Percentiles rank a stretch among this genome's conserved stretches.
These are phyloP conservation scores for Moringa oleifera DNA, from an alignment of 345 rosid species.

Conservation along the genomic window DNA sequence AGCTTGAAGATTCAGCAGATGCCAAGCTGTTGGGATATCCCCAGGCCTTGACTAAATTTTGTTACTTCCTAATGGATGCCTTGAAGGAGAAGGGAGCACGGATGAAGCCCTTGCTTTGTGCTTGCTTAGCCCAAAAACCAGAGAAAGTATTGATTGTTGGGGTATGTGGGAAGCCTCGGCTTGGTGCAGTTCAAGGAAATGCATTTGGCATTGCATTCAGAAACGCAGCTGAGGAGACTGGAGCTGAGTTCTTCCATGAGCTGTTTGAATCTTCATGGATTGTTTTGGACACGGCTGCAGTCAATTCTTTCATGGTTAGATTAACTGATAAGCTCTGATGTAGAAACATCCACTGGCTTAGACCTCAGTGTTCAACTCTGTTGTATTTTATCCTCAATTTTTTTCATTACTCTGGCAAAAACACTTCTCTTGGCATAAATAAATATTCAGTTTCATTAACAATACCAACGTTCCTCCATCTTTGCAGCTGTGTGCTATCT, in stretches of 20 bases:
- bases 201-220: constrained; percentile 86
- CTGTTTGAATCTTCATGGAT: constrained; percentile 99
- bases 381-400: too few relatives aligned
- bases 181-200: constrained; percentile 89
- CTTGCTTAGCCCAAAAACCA: constrained; percentile 64
- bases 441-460: too few relatives aligned
- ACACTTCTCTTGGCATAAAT: too few relatives aligned
- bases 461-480: too few relatives aligned
- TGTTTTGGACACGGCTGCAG: constrained; percentile 59
- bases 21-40: constrained; percentile 80
- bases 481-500: too few relatives aligned
- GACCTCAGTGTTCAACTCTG: too few relatives aligned
- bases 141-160: constrained; percentile 80
- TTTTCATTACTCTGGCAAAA: too few relatives aligned
- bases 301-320: constrained; percentile 83
- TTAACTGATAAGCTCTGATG: constrained; percentile 77
- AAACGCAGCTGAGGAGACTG: constrained; percentile 77
- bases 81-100: constrained; percentile 90
- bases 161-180: constrained; percentile 89
- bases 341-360: too few relatives aligned
- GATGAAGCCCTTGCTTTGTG: constrained; percentile 88
- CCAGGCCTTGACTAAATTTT: constrained; percentile 89
- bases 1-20: constrained; percentile 76
- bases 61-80: constrained; percentile 96
- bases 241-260: constrained; percentile 87